phyloP scores from a whole-genome alignment of 345 rosid genomes.

The Leavenworthia alabamica region DNA sequence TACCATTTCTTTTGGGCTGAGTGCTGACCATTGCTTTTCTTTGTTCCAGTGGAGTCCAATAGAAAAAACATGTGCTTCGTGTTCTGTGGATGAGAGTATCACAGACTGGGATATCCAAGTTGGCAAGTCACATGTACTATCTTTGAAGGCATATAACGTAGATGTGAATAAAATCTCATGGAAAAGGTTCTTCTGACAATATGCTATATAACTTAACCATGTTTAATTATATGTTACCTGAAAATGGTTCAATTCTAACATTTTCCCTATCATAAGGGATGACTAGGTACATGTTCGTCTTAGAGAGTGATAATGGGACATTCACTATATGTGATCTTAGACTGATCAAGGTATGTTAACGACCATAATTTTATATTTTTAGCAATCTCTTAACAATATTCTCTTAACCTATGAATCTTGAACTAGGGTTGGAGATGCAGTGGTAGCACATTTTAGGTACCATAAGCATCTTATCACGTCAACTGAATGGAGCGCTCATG shows the following conservation, averaged over 20 bases:
- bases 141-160: slow-evolving; percentile 79
- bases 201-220: not conserved
- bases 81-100: slow-evolving; percentile 74
- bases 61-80: slow-evolving; percentile 71
- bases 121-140: slow-evolving; percentile 56
- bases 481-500: slow-evolving; percentile 90
- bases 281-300: slow-evolving; percentile 90
- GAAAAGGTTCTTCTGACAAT: slow-evolving; percentile 57
- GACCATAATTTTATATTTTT: not conserved
- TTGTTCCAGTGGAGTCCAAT: slow-evolving; percentile 89
- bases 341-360: slow-evolving; percentile 43
- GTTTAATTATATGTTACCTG: slow-evolving; percentile 12
- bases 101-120: slow-evolving; percentile 82
- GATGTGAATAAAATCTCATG: slow-evolving; percentile 96
- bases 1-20: not conserved
- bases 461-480: slow-evolving; percentile 86
- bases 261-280: slow-evolving; percentile 36
- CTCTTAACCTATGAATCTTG: not conserved
- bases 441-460: slow-evolving; percentile 83
- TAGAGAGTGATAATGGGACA: slow-evolving; percentile 93
- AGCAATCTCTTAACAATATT: not conserved
- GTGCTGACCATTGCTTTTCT: slow-evolving; percentile 14
- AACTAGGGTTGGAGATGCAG: slow-evolving; percentile 62
- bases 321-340: slow-evolving; percentile 91
- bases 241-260: not conserved